Evolutionary conservation across 306 rosid genomes (phyloP).

Genomic region (Mucuna pruriens): DNA sequence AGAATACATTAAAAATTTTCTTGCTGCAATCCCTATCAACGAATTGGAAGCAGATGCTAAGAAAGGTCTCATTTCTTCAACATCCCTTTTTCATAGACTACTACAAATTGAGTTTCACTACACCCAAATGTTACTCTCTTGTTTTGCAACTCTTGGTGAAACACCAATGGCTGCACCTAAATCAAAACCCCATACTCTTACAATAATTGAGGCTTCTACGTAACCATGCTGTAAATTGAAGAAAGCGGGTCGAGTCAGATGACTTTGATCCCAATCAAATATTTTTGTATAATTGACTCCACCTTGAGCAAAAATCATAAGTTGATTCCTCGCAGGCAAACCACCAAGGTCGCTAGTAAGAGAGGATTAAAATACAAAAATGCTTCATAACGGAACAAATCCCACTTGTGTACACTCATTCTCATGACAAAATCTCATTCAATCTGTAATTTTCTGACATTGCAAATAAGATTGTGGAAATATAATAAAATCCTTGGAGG

Average conservation of each 20-base stretch:
- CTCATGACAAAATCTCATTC: no score
- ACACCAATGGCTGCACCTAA: constrained; percentile 37
- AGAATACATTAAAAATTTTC: constrained; percentile 89
- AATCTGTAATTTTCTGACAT: no score
- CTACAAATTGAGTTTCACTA: constrained; percentile 87
- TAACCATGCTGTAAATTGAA: constrained; percentile 50
- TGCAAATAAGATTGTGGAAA: no score
- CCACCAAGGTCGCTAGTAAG: no score
- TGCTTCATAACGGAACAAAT: no score
- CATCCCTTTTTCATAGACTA: constrained; percentile 69
- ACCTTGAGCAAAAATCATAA: no score
- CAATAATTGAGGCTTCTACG: constrained; percentile 42
- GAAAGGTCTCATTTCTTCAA: constrained; percentile 70
- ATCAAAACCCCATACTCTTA: constrained; percentile 42
- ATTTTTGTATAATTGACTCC: no score
- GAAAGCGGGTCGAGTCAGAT: constrained; percentile 57
- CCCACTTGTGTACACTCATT: no score
- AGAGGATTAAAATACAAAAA: no score
- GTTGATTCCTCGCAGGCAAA: no score
- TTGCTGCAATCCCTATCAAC: constrained; percentile 94
- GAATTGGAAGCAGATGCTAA: constrained; percentile 82
- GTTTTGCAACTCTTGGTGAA: constrained; percentile 31
- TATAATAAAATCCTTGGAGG: no score
- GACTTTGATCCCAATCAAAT: no score
- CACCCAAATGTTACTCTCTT: constrained; percentile 55